Conservation (phyloP, 805 yeast genomes). For the Candida maris region DNA sequence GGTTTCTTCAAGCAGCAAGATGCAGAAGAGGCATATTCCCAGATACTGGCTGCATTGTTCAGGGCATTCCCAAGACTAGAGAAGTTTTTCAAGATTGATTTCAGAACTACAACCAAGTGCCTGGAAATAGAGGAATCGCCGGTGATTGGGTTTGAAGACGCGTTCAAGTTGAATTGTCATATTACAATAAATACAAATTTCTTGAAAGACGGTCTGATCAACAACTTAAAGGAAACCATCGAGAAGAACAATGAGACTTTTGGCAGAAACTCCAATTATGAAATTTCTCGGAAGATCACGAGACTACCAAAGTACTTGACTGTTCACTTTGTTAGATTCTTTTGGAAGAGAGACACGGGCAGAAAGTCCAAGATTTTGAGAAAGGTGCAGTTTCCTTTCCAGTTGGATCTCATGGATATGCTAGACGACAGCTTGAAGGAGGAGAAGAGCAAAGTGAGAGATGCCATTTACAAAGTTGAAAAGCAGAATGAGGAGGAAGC, state of each 20-base stretch:
- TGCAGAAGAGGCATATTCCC: constrained; percentile 94
- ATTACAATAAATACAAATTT: constrained; percentile 83
- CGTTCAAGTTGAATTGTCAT: constrained; percentile 82
- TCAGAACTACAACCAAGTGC: constrained; percentile 62
- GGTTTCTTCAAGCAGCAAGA: constrained; percentile 93
- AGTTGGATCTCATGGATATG: constrained; percentile 81
- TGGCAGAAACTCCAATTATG: constrained; percentile 67
- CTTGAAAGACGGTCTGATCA: constrained; percentile 76
- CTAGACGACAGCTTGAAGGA: constrained; percentile 72
- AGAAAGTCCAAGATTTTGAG: constrained; percentile 92
- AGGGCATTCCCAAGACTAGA: constrained; percentile 49
- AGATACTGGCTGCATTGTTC: constrained; percentile 55
- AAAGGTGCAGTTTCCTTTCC: constrained; percentile 92
- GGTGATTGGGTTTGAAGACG: constrained; percentile 46
- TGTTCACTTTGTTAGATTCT: constrained; percentile 91
- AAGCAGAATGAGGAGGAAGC: constrained; percentile 69
- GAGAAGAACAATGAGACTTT: constrained; percentile 74
- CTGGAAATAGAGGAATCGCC: constrained; percentile 46
- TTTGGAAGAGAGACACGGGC: constrained; percentile 89
- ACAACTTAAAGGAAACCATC: constrained; percentile 69
- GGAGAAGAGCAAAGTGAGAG: constrained; percentile 69
- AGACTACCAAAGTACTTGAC: constrained; percentile 84
- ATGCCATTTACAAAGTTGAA: constrained; percentile 69
- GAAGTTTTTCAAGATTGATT: constrained; percentile 59
- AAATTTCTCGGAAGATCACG: constrained; percentile 56